Evolutionary conservation across 2,329 filamentous ascomycete species (phyloP).

Genomic region (Helotiales sp.): DNA sequence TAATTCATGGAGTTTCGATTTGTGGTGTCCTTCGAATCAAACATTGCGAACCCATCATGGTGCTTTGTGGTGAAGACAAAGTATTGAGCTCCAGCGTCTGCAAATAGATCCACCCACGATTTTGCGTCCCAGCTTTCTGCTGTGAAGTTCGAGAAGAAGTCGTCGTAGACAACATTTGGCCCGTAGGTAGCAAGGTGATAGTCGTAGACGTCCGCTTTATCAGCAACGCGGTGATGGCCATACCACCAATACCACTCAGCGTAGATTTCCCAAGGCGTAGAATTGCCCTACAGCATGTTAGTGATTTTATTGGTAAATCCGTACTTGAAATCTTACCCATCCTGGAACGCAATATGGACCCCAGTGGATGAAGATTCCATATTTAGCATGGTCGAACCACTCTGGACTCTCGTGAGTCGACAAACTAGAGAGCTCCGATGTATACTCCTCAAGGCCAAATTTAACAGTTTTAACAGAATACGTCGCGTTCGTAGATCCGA

Average conservation of each 20-base stretch:
- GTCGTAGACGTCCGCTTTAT: constrained; percentile 45
- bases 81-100: constrained; percentile 49
- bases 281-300: constrained; percentile 21
- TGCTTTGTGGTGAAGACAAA: constrained; percentile 50
- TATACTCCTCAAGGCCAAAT: constrained; percentile 40
- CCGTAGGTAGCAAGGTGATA: constrained; percentile 54
- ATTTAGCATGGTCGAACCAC: constrained; percentile 58
- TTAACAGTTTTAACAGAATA: constrained; percentile 25
- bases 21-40: constrained; percentile 41
- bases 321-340: constrained; percentile 41
- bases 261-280: constrained; percentile 37
- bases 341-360: constrained; percentile 55
- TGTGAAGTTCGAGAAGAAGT: constrained; percentile 55
- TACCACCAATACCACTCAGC: constrained; percentile 52
- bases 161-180: constrained; percentile 52
- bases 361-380: constrained; percentile 57
- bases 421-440: constrained; percentile 38
- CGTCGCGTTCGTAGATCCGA: constrained; percentile 15
- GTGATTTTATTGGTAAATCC: neutral
- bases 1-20: constrained; percentile 44
- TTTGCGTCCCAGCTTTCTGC: constrained; percentile 50
- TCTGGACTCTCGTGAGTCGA: constrained; percentile 45
- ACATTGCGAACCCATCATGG: constrained; percentile 48
- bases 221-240: constrained; percentile 42
- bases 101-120: constrained; percentile 54